Evolutionary conservation across 2,329 filamentous ascomycete genomes (phyloP), one percentile per base, ranked within the genome.

Genomic region (Fusarium incarnatum): DNA sequence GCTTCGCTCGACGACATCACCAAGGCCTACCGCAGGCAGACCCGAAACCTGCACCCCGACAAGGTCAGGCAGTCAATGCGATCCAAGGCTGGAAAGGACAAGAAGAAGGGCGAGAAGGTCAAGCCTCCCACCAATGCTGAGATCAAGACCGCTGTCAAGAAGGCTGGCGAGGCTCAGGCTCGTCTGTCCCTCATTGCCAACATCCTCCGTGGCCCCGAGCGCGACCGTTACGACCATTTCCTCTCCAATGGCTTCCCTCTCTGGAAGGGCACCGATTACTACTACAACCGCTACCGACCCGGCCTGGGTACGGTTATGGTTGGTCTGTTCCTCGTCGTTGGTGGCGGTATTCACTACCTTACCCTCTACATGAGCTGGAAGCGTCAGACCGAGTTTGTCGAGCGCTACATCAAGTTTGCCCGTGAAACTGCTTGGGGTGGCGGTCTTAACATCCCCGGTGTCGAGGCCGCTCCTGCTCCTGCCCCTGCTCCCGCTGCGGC

Each of bases 231-330:
- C 81, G 95, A 99, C 79, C 92, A 98, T 81, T 99, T 98, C 84
- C 82, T 98, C 65, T 83, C 85, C 79, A 94, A 98, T 81, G 96
- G 96, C 67, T 99, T 99, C 84, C 96, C 96, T 32, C 89, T 89
- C 59, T 99, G 96, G 96, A 94, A 95, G 83, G 96, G 96, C 62
- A 98, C 95, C 46, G 95, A 96, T 68, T 99, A 99, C 87, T 99
- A 98, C 87, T 99, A 99, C 84, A 90, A 90, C 76, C 91, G 96
- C 61, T 98, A 95, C 86, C 89, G 96, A 22, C 96, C 96, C 3
- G 96, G 96, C 11, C 84, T 98, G 46, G 94, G 93, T 63, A 92
- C 92, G 16, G 96, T 97, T 47, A 81, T 98, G 54, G 66, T 91
- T 27, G 94, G 95, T 49, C 83, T 97, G 42, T 94, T 98, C 80